Evolutionary conservation across 2,329 filamentous ascomycete species (phyloP).

Genomic region (Byssochlamys sp.): DNA sequence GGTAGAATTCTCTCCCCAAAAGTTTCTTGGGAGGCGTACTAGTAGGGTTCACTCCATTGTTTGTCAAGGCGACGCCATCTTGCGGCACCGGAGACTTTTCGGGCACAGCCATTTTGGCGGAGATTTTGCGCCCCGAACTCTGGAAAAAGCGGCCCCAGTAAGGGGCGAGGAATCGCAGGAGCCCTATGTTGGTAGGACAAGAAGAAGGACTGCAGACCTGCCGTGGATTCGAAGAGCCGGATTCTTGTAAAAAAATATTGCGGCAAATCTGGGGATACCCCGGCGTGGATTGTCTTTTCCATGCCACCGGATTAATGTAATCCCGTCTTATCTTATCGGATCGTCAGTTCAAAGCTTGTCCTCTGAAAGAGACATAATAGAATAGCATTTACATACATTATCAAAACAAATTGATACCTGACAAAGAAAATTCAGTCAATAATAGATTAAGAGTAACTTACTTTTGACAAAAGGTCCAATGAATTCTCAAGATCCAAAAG

Average conservation of each 20-base stretch:
- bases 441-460: too few relatives aligned
- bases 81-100: constrained; percentile 11
- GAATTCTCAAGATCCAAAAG: background rate
- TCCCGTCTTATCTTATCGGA: constrained; percentile 10
- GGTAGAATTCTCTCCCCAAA: constrained; percentile 80
- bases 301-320: constrained; percentile 5
- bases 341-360: background rate
- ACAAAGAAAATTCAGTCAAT: background rate
- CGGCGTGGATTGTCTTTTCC: background rate
- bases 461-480: too few relatives aligned
- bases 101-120: constrained; percentile 19
- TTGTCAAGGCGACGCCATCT: constrained; percentile 10
- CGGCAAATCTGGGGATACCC: background rate
- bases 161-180: constrained; percentile 16
- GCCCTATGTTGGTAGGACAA: constrained; percentile 21
- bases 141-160: constrained; percentile 16
- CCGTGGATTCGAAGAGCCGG: background rate
- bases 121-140: constrained; percentile 2
- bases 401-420: background rate
- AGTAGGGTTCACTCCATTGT: constrained; percentile 10
- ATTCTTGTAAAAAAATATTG: background rate
- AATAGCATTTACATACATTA: background rate
- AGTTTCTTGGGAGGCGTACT: constrained; percentile 47
- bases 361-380: background rate
- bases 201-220: constrained; percentile 1